phyloP scores from a whole-genome alignment of 768 basidiomycete species.

The Russula lepida region DNA sequence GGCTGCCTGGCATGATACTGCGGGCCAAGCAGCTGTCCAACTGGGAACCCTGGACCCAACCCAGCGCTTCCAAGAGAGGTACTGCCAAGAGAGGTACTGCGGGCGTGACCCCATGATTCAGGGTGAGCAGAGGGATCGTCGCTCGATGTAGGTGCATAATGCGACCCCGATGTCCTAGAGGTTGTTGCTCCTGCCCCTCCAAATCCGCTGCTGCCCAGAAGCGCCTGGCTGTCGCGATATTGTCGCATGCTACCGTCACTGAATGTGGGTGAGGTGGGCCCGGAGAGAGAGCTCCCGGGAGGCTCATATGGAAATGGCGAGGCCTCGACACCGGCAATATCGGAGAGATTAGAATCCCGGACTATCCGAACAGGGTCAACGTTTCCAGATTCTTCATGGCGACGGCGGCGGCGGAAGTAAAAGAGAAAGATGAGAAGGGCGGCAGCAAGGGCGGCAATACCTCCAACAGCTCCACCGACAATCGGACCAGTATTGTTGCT shows the following conservation, averaged over 20 bases:
- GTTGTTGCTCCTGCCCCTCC: conserved; percentile 15
- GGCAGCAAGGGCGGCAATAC: too few species aligned
- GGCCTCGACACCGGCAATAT: conserved; percentile 17
- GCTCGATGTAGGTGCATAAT: conserved; percentile 9
- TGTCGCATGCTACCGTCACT: too few species aligned
- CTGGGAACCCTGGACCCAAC: neutral
- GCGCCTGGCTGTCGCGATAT: conserved; percentile 17
- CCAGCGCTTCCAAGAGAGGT: too few species aligned
- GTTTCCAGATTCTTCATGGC: conserved; percentile 38
- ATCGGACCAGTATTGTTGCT: conserved; percentile 14
- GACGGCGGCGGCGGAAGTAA: conserved; percentile 26
- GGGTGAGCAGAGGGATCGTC: too few species aligned
- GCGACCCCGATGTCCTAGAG: too few species aligned
- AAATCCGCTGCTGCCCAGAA: conserved; percentile 24
- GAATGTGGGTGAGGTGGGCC: too few species aligned
- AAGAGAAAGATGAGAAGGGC: conserved; percentile 25
- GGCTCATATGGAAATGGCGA: conserved; percentile 22
- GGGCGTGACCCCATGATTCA: too few species aligned
- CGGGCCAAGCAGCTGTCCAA: conserved; percentile 15
- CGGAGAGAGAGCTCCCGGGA: conserved; percentile 19
- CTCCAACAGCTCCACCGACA: too few species aligned
- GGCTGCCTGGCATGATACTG: conserved; percentile 25
- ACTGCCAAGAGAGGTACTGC: too few species aligned
- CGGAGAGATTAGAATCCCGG: conserved; percentile 21
- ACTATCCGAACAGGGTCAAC: conserved; percentile 41